Conservation (phyloP, 1,284 basidiomycete species). For the Puccinia coronata region DNA sequence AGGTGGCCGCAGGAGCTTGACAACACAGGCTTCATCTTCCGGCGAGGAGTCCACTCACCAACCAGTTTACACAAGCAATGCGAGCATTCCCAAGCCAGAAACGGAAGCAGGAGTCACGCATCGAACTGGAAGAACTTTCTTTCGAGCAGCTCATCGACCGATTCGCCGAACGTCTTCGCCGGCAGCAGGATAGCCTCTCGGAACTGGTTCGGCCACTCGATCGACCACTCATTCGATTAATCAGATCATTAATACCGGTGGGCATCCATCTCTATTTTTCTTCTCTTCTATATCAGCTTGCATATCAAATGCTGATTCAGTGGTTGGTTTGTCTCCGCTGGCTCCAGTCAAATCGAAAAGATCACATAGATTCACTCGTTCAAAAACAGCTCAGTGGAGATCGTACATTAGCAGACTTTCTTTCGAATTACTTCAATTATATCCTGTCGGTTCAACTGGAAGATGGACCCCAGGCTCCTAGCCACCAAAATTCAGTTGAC, state of each 20-base stretch:
- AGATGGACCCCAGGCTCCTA: neutral
- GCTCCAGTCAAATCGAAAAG: conserved; percentile 7
- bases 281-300: neutral
- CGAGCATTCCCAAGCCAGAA: conserved; percentile 26
- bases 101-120: neutral
- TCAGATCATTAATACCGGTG: conserved; percentile 17
- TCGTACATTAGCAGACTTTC: conserved; percentile 36
- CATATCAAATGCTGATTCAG: neutral
- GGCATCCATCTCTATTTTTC: neutral
- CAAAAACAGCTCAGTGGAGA: conserved; percentile 26
- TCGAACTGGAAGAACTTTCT: conserved; percentile 1
- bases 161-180: conserved; percentile 35
- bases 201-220: conserved; percentile 41
- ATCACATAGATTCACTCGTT: conserved; percentile 26
- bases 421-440: conserved; percentile 39
- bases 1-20: no score
- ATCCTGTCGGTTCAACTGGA: conserved; percentile 19
- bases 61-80: no score
- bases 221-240: conserved; percentile 17
- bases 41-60: no score
- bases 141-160: conserved; percentile 32
- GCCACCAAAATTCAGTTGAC: neutral
- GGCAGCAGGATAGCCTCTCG: conserved; percentile 9
- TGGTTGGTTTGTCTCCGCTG: neutral
- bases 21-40: no score